Base-by-base conservation (phyloP, 2,329 filamentous ascomycete species). In the Cercospora zeae-maydis region DNA sequence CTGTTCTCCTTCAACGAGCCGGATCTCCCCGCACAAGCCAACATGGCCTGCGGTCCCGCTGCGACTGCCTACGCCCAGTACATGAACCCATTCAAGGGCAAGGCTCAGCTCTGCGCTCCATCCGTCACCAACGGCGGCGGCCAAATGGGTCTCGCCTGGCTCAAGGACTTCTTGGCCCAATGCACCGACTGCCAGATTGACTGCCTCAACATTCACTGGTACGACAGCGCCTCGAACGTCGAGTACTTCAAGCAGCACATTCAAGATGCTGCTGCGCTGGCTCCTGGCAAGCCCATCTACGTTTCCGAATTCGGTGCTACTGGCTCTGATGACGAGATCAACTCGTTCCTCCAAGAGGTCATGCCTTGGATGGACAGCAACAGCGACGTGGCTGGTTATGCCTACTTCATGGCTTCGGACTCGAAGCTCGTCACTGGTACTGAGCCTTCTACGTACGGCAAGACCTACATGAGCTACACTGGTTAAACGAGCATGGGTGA, bases 1-100 rank as follows among this genome's bases (percentile, higher is more conserved):
- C 75, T 90, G 60, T 81, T 90, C 72, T 81, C 82, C 75, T 90
- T 89, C 83, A 91, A 91, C 81, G 88, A 91, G 81, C 86, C 86
- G 51, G 88, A 91, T 75, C 81, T 82, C 66, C 68, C 69, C 11
- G 73, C 73, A n/a, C 87, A 90, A 77, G 78, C 85, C 70, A 84
- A 87, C 79, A 64, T 88, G 73, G 74, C 76, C 24, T 78, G 85
- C n/a, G 69, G 70, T 5, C 73, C 71, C 1, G 86, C 86, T 39
- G 86, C 85, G n/a, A 39, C 73, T 1, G 76, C 75, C 30, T 86
- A 86, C 76, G 81, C 79, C 59, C 68, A 81, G 72, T 80, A 79
- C 74, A 80, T 89, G 79, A 82, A 83, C 78, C 79, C 80, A 21
- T 86, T 82, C 73, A 69, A 75, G n/a, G 80, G 78, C 72, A 76